Evolutionary conservation across 257 asterid species (phyloP).

Genomic region (Lavandula angustifolia): DNA sequence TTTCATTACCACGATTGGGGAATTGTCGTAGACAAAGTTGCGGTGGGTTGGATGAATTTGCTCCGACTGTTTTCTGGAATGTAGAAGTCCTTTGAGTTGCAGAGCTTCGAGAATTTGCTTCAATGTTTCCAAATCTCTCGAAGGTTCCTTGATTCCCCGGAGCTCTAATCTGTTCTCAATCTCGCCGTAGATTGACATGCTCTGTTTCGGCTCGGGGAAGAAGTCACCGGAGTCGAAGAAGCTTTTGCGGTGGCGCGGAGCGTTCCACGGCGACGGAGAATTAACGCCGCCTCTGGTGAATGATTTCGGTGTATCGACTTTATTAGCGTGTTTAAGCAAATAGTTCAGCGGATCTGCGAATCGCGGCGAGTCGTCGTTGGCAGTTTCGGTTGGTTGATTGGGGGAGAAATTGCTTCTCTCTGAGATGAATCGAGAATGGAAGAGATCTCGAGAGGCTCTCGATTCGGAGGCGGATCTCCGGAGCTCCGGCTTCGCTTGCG

Average conservation of each 20-base stretch:
- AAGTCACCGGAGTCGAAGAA: slow-evolving; percentile 73
- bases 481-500: slow-evolving; percentile 60
- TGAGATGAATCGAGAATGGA: slow-evolving; percentile 49
- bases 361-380: slow-evolving; percentile 32
- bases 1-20: slow-evolving; percentile 63
- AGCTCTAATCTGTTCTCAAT: slow-evolving; percentile 63
- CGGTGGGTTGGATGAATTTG: slow-evolving; percentile 39
- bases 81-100: slow-evolving; percentile 91
- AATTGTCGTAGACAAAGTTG: slow-evolving; percentile 61
- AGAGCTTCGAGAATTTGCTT: slow-evolving; percentile 91
- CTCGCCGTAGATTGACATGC: slow-evolving; percentile 54
- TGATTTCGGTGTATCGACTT: slow-evolving; percentile 40
- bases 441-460: slow-evolving; percentile 72
- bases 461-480: slow-evolving; percentile 95
- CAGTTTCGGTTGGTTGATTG: slow-evolving; percentile 30
- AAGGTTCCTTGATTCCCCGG: slow-evolving; percentile 78
- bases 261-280: slow-evolving; percentile 49
- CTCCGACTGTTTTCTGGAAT: slow-evolving; percentile 51
- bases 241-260: slow-evolving; percentile 60
- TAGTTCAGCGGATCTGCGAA: slow-evolving; percentile 41
- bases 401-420: slow-evolving; percentile 41
- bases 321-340: slow-evolving; percentile 32
- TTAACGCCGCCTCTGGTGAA: slow-evolving; percentile 40
- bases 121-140: slow-evolving; percentile 78
- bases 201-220: slow-evolving; percentile 77